Percentiles rank a stretch among this genome's conserved stretches.
Conservation (phyloP, 108 stramenopile species). For the Cyclotella choctawhatcheeana region DNA sequence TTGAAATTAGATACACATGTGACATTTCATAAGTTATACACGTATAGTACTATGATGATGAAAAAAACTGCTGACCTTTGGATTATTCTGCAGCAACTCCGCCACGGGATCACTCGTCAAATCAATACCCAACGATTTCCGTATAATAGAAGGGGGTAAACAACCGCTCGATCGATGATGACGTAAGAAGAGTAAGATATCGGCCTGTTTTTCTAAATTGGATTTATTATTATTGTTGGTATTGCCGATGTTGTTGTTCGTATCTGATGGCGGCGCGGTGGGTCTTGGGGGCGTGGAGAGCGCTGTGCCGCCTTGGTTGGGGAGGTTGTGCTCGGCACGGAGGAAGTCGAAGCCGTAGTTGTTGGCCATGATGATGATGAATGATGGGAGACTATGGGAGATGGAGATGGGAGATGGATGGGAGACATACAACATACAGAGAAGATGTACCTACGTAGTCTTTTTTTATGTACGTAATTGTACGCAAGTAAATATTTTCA, state of each 20-base stretch:
- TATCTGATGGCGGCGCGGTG: background rate
- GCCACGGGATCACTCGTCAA: conserved; percentile 61
- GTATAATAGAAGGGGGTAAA: conserved; percentile 72
- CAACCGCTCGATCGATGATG: conserved; percentile 80
- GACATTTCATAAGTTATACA: too few relatives aligned
- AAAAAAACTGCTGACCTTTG: too few relatives aligned
- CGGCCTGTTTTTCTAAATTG: conserved; percentile 83
- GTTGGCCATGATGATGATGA: conserved; percentile 54
- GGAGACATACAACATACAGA: too few relatives aligned
- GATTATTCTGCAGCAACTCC: conserved; percentile 65
- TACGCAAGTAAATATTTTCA: too few relatives aligned
- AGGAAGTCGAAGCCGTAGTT: conserved; percentile 80
- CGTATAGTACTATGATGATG: too few relatives aligned
- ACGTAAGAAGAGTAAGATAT: conserved; percentile 76
- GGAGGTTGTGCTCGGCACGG: conserved; percentile 60
- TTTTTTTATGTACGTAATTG: too few relatives aligned
- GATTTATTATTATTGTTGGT: conserved; percentile 27
- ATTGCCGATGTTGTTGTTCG: background rate
- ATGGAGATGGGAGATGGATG: too few relatives aligned
- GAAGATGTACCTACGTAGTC: too few relatives aligned
- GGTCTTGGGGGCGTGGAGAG: background rate
- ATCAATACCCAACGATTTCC: conserved; percentile 76
- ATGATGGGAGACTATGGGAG: background rate
- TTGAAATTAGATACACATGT: too few relatives aligned
- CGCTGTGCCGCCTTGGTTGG: conserved; percentile 15